Evolutionary conservation across 345 rosid species (phyloP).

Genomic region (Salix viminalis): DNA sequence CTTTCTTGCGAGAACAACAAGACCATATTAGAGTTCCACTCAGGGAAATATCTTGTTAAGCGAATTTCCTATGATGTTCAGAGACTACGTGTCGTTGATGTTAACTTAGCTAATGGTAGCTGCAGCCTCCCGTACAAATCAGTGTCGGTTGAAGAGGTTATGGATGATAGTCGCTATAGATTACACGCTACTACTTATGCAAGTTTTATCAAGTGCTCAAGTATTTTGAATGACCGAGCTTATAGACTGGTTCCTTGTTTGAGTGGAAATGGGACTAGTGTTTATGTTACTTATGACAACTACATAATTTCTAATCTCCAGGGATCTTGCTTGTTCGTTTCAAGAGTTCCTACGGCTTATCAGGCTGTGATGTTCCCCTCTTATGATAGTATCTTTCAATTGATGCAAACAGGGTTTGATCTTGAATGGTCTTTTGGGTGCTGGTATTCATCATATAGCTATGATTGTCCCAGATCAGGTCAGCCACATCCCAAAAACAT

Average conservation of each 20-base stretch:
- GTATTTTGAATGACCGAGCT: slow-evolving; percentile 7
- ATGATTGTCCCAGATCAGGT: slow-evolving; percentile 18
- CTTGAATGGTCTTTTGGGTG: slow-evolving; percentile 41
- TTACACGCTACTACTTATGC: slow-evolving; percentile 9
- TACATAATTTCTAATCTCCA: slow-evolving; percentile 16
- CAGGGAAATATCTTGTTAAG: slow-evolving; percentile 29
- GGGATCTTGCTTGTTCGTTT: slow-evolving; percentile 23
- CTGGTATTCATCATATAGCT: slow-evolving; percentile 23
- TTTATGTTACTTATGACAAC: slow-evolving; percentile 25
- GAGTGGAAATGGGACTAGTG: slow-evolving; percentile 12
- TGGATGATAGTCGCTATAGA: slow-evolving; percentile 9
- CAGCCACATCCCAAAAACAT: background rate
- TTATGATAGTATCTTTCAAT: slow-evolving; percentile 21
- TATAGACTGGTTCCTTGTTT: slow-evolving; percentile 24
- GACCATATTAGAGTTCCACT: slow-evolving; percentile 16
- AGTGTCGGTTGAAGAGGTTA: slow-evolving; percentile 13
- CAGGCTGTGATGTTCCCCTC: slow-evolving; percentile 19
- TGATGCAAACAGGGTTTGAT: slow-evolving; percentile 38
- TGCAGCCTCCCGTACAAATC: slow-evolving; percentile 29
- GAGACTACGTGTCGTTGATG: slow-evolving; percentile 30
- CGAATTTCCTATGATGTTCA: slow-evolving; percentile 22
- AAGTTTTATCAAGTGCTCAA: slow-evolving; percentile 28
- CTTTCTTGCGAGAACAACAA: slow-evolving; percentile 33
- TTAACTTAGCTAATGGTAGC: slow-evolving; percentile 29
- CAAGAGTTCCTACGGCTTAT: slow-evolving; percentile 26